Conservation (phyloP, 257 asterid species). For the Osmanthus fragrans region DNA sequence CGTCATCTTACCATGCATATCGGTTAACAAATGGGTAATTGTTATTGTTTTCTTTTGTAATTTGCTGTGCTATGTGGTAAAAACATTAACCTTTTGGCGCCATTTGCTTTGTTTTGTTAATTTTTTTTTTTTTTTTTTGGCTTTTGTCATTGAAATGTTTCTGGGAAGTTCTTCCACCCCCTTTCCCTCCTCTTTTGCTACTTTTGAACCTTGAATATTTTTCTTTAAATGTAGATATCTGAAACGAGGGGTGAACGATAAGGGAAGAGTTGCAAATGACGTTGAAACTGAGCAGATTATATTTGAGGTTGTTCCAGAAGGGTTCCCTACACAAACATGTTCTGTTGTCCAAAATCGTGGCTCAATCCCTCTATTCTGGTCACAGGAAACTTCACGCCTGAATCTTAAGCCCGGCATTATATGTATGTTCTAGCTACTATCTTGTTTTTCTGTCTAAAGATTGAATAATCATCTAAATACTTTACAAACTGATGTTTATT, state of each 20-base stretch:
- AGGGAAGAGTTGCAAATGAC: slow-evolving; percentile 93
- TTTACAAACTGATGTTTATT: slow-evolving; percentile 18
- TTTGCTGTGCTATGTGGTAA: background rate
- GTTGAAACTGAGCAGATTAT: slow-evolving; percentile 94
- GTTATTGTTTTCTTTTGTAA: background rate
- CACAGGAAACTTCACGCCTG: slow-evolving; percentile 94
- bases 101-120: background rate
- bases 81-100: background rate
- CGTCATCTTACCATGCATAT: background rate
- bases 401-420: slow-evolving; percentile 90
- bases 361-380: slow-evolving; percentile 97
- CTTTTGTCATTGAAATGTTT: slow-evolving; percentile 6
- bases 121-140: background rate
- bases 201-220: slow-evolving; percentile 7
- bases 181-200: slow-evolving; percentile 2
- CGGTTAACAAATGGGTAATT: background rate
- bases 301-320: slow-evolving; percentile 75
- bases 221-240: slow-evolving; percentile 62
- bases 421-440: slow-evolving; percentile 51
- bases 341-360: slow-evolving; percentile 98
- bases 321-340: slow-evolving; percentile 67
- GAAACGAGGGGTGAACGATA: slow-evolving; percentile 90
- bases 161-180: slow-evolving; percentile 3
- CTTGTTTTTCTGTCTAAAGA: slow-evolving; percentile 2
- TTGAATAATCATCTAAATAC: slow-evolving; percentile 13